These are phyloP conservation scores for Coprinellus micaceus DNA, from an alignment of 768 basidiomycete genomes.

Conservation along the genomic window DNA sequence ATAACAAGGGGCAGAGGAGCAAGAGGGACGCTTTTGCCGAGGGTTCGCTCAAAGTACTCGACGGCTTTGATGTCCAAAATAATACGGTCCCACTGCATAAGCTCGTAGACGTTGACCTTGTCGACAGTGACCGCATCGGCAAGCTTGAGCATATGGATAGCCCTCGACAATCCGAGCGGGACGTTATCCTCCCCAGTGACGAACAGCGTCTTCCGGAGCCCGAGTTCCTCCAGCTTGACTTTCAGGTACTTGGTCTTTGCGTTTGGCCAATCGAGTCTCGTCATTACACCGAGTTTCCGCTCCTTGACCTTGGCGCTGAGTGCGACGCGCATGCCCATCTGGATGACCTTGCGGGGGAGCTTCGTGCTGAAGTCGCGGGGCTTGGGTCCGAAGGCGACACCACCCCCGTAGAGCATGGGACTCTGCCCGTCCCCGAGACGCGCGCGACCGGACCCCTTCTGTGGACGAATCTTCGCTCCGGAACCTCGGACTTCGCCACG, in stretches of 20 bases:
- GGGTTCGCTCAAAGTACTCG: conserved; percentile 66
- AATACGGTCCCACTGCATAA: conserved; percentile 78
- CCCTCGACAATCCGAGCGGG: conserved; percentile 53
- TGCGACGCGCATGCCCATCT: conserved; percentile 91
- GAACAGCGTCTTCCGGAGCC: conserved; percentile 73
- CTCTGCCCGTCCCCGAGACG: conserved; percentile 86
- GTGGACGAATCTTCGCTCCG: conserved; percentile 81
- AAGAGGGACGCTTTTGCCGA: conserved; percentile 45
- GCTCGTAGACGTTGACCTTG: conserved; percentile 75
- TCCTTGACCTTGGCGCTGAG: conserved; percentile 80
- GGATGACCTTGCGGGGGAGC: conserved; percentile 86
- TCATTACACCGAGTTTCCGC: conserved; percentile 70
- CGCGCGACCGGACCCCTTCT: conserved; percentile 89
- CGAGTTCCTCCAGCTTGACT: conserved; percentile 58
- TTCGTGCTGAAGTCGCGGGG: conserved; percentile 90
- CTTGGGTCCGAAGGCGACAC: conserved; percentile 87
- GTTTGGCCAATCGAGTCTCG: conserved; percentile 65
- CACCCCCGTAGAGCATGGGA: conserved; percentile 88
- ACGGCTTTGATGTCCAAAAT: conserved; percentile 81
- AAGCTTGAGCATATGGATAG: conserved; percentile 68
- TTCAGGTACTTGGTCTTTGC: conserved; percentile 68
- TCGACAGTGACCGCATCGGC: conserved; percentile 61
- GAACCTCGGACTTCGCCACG: conserved; percentile 88
- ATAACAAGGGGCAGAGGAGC: conserved; percentile 18
- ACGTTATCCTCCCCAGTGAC: conserved; percentile 60